These are phyloP conservation scores for Tuber borchii DNA, from an alignment of 495 filamentous ascomycete species.

Conservation along the genomic window DNA sequence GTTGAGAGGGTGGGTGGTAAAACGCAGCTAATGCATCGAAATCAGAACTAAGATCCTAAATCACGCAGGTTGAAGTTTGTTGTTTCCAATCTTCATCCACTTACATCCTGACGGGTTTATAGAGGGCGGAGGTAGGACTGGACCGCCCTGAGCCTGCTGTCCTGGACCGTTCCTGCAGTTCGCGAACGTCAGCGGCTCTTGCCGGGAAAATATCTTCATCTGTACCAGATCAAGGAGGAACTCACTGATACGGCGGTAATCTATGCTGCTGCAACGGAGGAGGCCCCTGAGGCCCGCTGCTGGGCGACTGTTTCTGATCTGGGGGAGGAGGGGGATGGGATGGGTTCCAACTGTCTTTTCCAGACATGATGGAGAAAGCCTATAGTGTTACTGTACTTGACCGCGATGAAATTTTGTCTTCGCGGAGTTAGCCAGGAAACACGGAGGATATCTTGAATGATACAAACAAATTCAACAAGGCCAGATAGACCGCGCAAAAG, in stretches of 20 bases:
- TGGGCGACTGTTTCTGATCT: conserved; percentile 26
- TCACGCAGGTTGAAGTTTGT: background rate
- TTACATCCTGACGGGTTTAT: conserved; percentile 31
- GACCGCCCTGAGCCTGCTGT: conserved; percentile 16
- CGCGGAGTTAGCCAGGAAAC: background rate
- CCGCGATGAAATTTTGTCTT: background rate
- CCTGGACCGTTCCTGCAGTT: conserved; percentile 28
- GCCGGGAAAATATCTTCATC: conserved; percentile 6
- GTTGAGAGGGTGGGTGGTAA: conserved; percentile 30
- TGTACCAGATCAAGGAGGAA: conserved; percentile 10
- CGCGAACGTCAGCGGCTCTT: conserved; percentile 26
- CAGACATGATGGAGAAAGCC: conserved; percentile 31
- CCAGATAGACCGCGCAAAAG: background rate
- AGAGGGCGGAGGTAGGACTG: conserved; percentile 36
- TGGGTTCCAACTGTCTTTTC: conserved; percentile 42
- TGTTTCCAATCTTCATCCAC: conserved; percentile 12
- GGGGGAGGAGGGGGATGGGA: conserved; percentile 25
- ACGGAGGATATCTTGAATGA: background rate
- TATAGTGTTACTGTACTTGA: conserved; percentile 18
- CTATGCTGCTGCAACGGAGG: conserved; percentile 30
- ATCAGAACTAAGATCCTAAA: background rate
- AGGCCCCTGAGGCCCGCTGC: conserved; percentile 29
- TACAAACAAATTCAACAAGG: background rate
- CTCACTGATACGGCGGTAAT: conserved; percentile 31
- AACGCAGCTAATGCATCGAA: conserved; percentile 19